Percentiles rank a stretch among this genome's conserved stretches.
Evolutionary conservation across 148 eudicot genomes (phyloP).

Genomic region (Silene latifolia): DNA sequence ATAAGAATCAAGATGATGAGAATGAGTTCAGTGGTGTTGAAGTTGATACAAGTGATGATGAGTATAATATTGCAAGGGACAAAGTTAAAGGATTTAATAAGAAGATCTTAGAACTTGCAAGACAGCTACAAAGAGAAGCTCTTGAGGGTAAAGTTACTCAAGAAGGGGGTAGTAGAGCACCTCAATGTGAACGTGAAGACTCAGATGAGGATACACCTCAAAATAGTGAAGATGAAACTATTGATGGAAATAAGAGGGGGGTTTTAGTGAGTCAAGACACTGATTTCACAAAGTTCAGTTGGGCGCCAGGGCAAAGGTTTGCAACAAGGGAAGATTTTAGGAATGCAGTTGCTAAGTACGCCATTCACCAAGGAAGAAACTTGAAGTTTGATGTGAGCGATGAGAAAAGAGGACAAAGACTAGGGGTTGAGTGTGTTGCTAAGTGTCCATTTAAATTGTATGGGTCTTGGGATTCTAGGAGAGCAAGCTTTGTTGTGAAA

Average conservation of each 20-base stretch:
- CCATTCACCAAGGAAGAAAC: background rate
- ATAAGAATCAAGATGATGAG: no score
- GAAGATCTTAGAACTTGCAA: background rate
- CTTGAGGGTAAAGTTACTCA: background rate
- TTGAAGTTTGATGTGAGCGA: background rate
- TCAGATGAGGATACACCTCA: background rate
- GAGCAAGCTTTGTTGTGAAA: no score
- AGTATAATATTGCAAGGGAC: background rate
- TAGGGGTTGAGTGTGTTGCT: slow-evolving; percentile 1
- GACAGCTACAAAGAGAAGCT: background rate
- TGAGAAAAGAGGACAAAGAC: background rate
- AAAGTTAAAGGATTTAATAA: background rate
- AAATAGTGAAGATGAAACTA: background rate
- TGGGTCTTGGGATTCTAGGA: no score
- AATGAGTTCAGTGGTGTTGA: background rate
- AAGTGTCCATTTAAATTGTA: background rate
- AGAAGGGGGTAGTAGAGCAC: background rate
- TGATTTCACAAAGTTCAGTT: background rate
- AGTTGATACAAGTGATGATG: background rate
- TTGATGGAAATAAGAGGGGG: background rate
- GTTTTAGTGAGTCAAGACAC: background rate
- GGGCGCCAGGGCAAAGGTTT: background rate
- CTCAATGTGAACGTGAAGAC: background rate
- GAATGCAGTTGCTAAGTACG: background rate
- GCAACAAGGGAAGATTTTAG: background rate